phyloP scores from a whole-genome alignment of 257 asterid species.

The Catharanthus roseus region DNA sequence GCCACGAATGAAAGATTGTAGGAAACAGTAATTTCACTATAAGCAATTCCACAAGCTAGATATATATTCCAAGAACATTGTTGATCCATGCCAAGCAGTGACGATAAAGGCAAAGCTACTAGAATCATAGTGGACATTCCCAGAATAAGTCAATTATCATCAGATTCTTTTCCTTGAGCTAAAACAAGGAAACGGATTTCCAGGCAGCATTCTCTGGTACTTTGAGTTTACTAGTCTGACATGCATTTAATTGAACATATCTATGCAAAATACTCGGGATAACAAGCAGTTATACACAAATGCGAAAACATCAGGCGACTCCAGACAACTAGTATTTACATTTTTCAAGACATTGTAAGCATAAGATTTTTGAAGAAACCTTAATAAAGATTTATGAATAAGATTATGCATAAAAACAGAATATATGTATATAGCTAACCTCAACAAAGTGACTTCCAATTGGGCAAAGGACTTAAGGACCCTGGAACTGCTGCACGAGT shows the following conservation, averaged over 20 bases:
- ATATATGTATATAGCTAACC: conserved; percentile 39
- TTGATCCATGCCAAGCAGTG: neutral
- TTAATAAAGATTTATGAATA: neutral
- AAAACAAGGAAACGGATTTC: neutral
- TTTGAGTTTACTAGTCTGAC: neutral
- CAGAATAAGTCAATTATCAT: neutral
- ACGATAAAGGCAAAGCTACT: neutral
- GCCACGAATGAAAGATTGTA: neutral
- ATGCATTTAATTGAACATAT: neutral
- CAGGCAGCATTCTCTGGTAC: neutral
- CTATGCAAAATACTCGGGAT: neutral
- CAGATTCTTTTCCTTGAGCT: neutral
- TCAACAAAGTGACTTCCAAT: conserved; percentile 36
- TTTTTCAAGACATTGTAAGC: neutral
- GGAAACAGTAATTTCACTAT: neutral
- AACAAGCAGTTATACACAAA: neutral
- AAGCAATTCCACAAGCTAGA: neutral
- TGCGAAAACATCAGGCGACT: neutral
- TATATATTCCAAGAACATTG: neutral
- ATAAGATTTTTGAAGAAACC: neutral
- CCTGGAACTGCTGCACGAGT: conserved; percentile 45
- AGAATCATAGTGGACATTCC: neutral
- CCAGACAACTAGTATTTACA: neutral
- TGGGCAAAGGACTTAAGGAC: conserved; percentile 35
- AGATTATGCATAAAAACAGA: neutral